phyloP scores from a whole-genome alignment of 2,329 filamentous ascomycete species.

The Exophiala aquamarina region DNA sequence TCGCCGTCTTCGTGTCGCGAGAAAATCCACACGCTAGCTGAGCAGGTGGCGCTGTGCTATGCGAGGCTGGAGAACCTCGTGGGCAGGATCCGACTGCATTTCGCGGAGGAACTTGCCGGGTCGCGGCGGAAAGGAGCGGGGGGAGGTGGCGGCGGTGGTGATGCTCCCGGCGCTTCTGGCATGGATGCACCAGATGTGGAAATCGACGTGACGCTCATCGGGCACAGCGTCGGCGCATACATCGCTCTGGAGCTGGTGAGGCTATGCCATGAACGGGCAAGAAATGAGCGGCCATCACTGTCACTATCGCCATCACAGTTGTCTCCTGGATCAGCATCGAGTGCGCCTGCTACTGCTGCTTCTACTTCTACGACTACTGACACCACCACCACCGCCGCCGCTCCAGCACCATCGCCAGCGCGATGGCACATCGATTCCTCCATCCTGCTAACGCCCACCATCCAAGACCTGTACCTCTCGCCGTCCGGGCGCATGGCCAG shows the following conservation, averaged over 20 bases:
- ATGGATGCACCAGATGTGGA: too few species aligned
- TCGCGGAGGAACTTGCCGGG: conserved; percentile 16
- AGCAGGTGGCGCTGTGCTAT: conserved; percentile 53
- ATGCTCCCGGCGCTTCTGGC: too few species aligned
- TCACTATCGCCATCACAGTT: too few species aligned
- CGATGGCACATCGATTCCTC: conserved; percentile 48
- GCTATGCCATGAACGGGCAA: conserved; percentile 47
- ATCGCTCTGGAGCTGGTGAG: conserved; percentile 68
- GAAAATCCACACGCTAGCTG: conserved; percentile 26
- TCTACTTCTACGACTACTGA: too few species aligned
- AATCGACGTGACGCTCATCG: conserved; percentile 62
- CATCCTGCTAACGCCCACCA: conserved; percentile 71
- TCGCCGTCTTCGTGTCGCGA: neutral
- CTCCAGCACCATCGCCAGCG: conserved; percentile 10
- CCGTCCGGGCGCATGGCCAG: conserved; percentile 62
- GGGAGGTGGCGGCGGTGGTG: too few species aligned
- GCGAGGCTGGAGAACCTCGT: conserved; percentile 43
- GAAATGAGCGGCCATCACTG: too few species aligned
- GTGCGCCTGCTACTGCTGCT: too few species aligned
- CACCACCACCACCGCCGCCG: too few species aligned
- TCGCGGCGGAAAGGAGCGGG: conserved; percentile 4
- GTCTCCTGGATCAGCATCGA: too few species aligned
- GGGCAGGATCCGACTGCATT: conserved; percentile 2
- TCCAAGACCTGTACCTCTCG: conserved; percentile 68
- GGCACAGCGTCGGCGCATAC: conserved; percentile 74